phyloP scores from a whole-genome alignment of 2,329 filamentous ascomycete species.

The Ceratocystis variospora region DNA sequence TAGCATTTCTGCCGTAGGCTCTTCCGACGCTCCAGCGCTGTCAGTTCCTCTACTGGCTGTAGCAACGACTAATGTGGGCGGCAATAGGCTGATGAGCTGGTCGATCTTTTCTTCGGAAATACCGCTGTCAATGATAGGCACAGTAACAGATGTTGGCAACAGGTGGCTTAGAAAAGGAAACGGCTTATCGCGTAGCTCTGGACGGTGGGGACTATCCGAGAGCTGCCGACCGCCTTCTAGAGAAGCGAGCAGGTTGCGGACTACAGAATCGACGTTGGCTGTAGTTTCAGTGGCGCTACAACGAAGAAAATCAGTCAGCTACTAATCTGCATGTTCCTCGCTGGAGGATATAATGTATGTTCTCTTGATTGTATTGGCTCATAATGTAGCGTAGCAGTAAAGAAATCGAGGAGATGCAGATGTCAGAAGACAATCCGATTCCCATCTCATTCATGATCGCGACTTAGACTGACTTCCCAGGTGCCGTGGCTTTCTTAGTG shows the following conservation, averaged over 20 bases:
- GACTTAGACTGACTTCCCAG: neutral
- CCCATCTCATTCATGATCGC: neutral
- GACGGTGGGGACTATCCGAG: constrained; percentile 27
- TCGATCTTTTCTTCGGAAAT: constrained; percentile 52
- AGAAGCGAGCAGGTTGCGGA: constrained; percentile 80
- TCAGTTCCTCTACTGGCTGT: constrained; percentile 46
- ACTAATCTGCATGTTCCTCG: neutral
- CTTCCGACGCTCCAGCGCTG: constrained; percentile 33
- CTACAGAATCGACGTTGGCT: constrained; percentile 59
- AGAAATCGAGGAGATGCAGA: neutral
- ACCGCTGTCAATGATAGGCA: constrained; percentile 57
- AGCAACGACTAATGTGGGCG: constrained; percentile 63
- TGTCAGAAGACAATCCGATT: neutral
- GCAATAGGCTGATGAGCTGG: constrained; percentile 62
- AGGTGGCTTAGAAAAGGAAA: constrained; percentile 82
- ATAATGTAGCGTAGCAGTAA: constrained; percentile 11
- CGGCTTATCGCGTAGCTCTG: constrained; percentile 36
- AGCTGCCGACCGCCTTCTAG: constrained; percentile 45
- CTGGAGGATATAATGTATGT: constrained; percentile 6
- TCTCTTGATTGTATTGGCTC: constrained; percentile 14
- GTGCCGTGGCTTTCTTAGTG: neutral
- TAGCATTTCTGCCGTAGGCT: constrained; percentile 55
- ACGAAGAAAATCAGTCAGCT: constrained; percentile 18
- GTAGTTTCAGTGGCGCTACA: constrained; percentile 45
- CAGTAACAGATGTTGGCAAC: constrained; percentile 60